phyloP scores from a whole-genome alignment of 2,329 filamentous ascomycete species.

The Scopulariopsis brevicaulis region DNA sequence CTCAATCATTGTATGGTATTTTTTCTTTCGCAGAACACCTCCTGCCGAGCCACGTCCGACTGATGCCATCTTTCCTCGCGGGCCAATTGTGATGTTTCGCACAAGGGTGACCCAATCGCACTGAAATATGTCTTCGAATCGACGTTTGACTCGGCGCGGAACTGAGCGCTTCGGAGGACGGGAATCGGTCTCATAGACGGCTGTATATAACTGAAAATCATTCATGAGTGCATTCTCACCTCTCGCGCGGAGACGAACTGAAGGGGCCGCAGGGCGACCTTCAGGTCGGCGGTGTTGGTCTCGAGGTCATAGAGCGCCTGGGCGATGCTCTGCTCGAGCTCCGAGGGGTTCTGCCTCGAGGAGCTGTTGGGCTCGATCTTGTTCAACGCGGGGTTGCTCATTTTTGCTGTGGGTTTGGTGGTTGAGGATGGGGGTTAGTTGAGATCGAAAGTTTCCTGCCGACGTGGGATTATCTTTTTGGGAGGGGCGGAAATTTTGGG shows the following conservation, averaged over 20 bases:
- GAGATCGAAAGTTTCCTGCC: constrained; percentile 6
- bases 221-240: constrained; percentile 54
- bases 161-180: background rate
- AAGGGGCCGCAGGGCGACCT: constrained; percentile 88
- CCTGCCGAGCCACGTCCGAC: constrained; percentile 2
- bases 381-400: constrained; percentile 68
- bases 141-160: background rate
- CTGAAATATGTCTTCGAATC: background rate
- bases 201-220: constrained; percentile 7
- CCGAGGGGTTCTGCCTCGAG: constrained; percentile 88
- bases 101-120: background rate
- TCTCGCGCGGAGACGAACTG: constrained; percentile 98
- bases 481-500: constrained; percentile 1
- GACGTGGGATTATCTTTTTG: background rate
- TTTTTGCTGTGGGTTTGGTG: constrained; percentile 31
- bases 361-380: constrained; percentile 98
- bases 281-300: constrained; percentile 98
- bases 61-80: background rate
- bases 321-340: constrained; percentile 96
- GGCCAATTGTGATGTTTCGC: background rate
- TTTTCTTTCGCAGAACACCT: background rate
- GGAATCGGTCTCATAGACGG: background rate
- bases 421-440: constrained; percentile 11
- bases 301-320: constrained; percentile 97
- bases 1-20: background rate